Conservation (phyloP, 208 protist species). For the Porcisia hertigi region DNA sequence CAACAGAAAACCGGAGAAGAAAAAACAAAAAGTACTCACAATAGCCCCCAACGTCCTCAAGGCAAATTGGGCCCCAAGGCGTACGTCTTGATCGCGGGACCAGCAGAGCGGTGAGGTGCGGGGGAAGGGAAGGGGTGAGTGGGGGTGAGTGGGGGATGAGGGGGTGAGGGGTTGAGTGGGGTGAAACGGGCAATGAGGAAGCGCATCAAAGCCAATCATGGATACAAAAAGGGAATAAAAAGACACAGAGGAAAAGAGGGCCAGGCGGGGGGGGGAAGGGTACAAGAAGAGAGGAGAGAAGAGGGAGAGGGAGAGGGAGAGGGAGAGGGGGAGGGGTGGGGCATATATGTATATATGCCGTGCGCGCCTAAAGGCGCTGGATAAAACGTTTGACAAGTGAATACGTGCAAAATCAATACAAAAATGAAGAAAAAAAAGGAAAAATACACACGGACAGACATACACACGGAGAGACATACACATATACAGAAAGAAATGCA, state of each 20-base stretch:
- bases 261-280: neutral
- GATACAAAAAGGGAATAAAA: neutral
- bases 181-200: conserved; percentile 8
- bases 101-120: neutral
- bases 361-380: too few relatives aligned
- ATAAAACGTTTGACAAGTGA: too few relatives aligned
- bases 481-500: neutral
- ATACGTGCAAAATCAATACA: neutral
- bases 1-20: neutral
- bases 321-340: neutral
- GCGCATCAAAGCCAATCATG: neutral
- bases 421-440: too few relatives aligned
- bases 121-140: neutral
- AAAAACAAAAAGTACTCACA: neutral
- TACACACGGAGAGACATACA: neutral
- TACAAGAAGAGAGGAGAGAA: neutral
- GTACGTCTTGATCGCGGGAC: neutral
- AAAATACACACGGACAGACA: too few relatives aligned
- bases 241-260: neutral
- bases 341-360: too few relatives aligned
- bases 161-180: too few relatives aligned
- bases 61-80: neutral
- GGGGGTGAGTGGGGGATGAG: neutral
- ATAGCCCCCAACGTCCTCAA: neutral
- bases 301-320: neutral